phyloP scores from a whole-genome alignment of 768 basidiomycete species.

The Calocera viscosa region DNA sequence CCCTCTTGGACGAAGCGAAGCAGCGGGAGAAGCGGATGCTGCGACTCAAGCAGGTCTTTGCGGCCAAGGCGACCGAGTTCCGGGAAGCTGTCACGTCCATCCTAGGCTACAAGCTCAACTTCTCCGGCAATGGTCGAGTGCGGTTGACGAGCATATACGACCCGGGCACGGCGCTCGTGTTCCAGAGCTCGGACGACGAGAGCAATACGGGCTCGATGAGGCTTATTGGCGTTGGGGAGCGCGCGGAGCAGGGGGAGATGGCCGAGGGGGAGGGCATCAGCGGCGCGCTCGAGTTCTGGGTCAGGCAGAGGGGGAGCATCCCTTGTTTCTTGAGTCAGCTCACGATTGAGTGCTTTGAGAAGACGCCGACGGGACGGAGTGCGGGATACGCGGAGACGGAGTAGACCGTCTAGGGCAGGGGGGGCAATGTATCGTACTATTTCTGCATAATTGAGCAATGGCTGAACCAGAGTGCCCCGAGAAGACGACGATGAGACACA shows the following conservation, averaged over 20 bases:
- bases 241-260: constrained; percentile 27
- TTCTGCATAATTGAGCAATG: not conserved
- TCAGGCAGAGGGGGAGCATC: constrained; percentile 70
- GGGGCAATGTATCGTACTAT: not conserved
- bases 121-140: constrained; percentile 82
- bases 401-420: not conserved
- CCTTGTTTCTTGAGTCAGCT: constrained; percentile 83
- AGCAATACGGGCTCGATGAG: constrained; percentile 29
- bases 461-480: too few relatives aligned
- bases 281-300: constrained; percentile 72
- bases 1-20: constrained; percentile 48
- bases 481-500: too few relatives aligned
- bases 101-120: constrained; percentile 80
- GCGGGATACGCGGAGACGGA: not conserved
- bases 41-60: constrained; percentile 73
- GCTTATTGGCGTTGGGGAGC: constrained; percentile 20
- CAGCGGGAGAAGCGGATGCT: constrained; percentile 74
- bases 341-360: constrained; percentile 78
- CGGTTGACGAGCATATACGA: constrained; percentile 86
- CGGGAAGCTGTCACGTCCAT: constrained; percentile 80
- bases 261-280: constrained; percentile 38
- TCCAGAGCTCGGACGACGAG: constrained; percentile 28
- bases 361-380: constrained; percentile 36
- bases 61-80: constrained; percentile 78
- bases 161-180: constrained; percentile 72